Conservation (phyloP, 441 rosid genomes). For the Mallotus japonicus region DNA sequence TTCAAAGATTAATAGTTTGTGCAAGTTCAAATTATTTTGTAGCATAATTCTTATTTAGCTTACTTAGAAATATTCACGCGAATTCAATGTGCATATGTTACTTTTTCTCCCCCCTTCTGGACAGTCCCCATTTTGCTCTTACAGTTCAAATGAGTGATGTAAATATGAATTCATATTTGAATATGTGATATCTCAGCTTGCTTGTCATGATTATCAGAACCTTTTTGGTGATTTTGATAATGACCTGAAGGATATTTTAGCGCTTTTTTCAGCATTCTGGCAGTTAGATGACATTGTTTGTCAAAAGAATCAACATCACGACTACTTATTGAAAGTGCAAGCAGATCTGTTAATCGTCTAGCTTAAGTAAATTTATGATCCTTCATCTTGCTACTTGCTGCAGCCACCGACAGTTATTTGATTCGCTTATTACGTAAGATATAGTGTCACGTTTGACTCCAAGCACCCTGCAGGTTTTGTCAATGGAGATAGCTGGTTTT, state of each 20-base stretch:
- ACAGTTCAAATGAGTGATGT: slow-evolving; percentile 28
- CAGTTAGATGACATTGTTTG: no score
- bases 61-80: slow-evolving; percentile 12
- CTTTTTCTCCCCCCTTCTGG: not conserved
- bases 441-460: no score
- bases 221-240: no score
- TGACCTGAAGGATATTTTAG: no score
- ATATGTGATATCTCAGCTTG: slow-evolving; percentile 11
- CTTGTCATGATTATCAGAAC: not conserved
- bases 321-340: no score
- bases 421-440: no score
- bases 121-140: slow-evolving; percentile 10
- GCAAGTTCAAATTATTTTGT: slow-evolving; percentile 20
- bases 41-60: slow-evolving; percentile 19
- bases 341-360: no score
- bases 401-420: no score
- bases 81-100: slow-evolving; percentile 32
- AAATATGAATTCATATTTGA: slow-evolving; percentile 27
- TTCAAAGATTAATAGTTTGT: slow-evolving; percentile 13
- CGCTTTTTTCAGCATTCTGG: no score
- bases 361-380: no score
- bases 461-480: not conserved
- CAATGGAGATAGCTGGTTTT: slow-evolving; percentile 11
- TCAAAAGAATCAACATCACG: no score
- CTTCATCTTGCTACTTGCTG: no score